These are phyloP conservation scores for Dryadomyces sulphureus DNA, from an alignment of 2,329 filamentous ascomycete genomes.

Conservation along the genomic window DNA sequence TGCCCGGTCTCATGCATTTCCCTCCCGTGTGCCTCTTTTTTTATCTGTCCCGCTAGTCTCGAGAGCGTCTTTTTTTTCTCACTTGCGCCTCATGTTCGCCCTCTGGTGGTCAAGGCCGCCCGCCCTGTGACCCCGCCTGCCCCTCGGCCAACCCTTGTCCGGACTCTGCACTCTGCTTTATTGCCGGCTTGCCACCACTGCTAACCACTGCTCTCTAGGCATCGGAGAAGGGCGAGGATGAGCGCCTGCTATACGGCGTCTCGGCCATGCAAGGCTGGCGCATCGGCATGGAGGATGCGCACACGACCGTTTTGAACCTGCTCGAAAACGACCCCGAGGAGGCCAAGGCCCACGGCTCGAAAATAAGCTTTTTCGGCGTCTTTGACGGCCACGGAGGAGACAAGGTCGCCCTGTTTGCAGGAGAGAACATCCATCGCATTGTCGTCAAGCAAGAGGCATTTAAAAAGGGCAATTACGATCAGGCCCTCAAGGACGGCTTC, in stretches of 20 bases:
- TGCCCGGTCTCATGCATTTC: no score
- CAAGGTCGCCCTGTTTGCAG: slow-evolving; percentile 86
- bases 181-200: not conserved
- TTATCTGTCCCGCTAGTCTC: not conserved
- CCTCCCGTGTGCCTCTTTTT: not conserved
- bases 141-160: not conserved
- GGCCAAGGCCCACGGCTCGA: slow-evolving; percentile 51
- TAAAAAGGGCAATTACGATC: slow-evolving; percentile 79
- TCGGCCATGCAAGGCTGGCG: slow-evolving; percentile 99
- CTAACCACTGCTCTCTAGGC: slow-evolving; percentile 35
- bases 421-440: slow-evolving; percentile 87
- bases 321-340: slow-evolving; percentile 41
- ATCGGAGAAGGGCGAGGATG: slow-evolving; percentile 84
- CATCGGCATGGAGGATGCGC: slow-evolving; percentile 98
- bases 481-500: slow-evolving; percentile 94
- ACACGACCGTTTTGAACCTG: slow-evolving; percentile 79
- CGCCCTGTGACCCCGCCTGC: not conserved
- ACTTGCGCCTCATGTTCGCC: not conserved
- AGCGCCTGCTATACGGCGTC: slow-evolving; percentile 80
- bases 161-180: not conserved
- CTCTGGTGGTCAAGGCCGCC: not conserved
- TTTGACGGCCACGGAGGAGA: slow-evolving; percentile 97
- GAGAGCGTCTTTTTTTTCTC: not conserved
- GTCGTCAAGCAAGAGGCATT: slow-evolving; percentile 90
- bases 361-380: slow-evolving; percentile 91